Percentiles rank a stretch among this genome's conserved stretches.
phyloP scores from a whole-genome alignment of 2,329 filamentous ascomycete species.

The Penicillium sp. region DNA sequence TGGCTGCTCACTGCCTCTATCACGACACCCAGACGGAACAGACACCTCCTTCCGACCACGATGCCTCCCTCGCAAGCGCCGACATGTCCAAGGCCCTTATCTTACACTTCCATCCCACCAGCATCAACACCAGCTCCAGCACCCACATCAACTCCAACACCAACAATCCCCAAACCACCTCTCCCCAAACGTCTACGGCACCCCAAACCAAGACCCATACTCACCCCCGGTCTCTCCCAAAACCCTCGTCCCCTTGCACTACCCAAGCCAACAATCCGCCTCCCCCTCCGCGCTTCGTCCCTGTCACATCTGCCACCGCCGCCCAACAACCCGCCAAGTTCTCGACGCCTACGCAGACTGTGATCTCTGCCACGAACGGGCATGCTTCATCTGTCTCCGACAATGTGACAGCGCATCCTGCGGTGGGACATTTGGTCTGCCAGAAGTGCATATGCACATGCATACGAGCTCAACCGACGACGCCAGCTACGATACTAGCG shows the following conservation, averaged over 20 bases:
- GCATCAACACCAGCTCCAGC: constrained; percentile 1
- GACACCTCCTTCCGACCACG: constrained; percentile 24
- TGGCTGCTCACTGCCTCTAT: constrained; percentile 14
- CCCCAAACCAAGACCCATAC: constrained; percentile 17
- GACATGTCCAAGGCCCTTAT: constrained; percentile 23
- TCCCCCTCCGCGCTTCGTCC: constrained; percentile 36
- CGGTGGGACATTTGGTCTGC: constrained; percentile 9
- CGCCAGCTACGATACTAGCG: background rate
- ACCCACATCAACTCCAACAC: background rate
- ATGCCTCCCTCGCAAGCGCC: constrained; percentile 29
- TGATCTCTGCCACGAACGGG: constrained; percentile 39
- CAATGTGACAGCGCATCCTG: constrained; percentile 39
- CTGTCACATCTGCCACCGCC: constrained; percentile 45
- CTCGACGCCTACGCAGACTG: constrained; percentile 46
- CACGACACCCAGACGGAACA: constrained; percentile 15
- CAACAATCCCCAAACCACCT: constrained; percentile 21
- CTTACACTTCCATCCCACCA: constrained; percentile 14
- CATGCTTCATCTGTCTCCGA: constrained; percentile 46
- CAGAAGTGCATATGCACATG: background rate
- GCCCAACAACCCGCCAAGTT: constrained; percentile 41
- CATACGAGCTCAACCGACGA: background rate
- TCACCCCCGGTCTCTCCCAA: constrained; percentile 32
- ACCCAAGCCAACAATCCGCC: constrained; percentile 19
- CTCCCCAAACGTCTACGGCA: constrained; percentile 22
- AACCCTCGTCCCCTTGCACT: constrained; percentile 26